phyloP scores from a whole-genome alignment of 163 green algal species.

The Scenedesmus sp. region DNA sequence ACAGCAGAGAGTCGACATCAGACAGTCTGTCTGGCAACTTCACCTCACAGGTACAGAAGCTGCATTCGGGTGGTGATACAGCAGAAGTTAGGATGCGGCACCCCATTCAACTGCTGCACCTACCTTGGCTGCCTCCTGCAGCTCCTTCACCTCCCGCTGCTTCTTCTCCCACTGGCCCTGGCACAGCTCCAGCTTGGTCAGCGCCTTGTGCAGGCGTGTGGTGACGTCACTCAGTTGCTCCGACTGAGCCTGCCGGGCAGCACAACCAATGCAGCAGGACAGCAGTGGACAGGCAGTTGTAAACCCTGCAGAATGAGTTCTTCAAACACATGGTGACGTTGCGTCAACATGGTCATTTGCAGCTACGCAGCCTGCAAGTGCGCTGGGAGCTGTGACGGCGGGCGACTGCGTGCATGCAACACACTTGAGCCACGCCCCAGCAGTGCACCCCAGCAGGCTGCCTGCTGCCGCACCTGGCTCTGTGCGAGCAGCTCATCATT shows the following conservation, averaged over 20 bases:
- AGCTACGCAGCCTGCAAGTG: background rate
- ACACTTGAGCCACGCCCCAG: background rate
- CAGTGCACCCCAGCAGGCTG: background rate
- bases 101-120: background rate
- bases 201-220: slow-evolving; percentile 11
- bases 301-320: background rate
- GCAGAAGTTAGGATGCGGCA: background rate
- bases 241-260: background rate
- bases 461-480: slow-evolving; percentile 15
- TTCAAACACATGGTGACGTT: no score
- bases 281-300: background rate
- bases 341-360: background rate
- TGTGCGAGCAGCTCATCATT: slow-evolving; percentile 41
- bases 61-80: background rate
- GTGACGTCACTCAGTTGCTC: slow-evolving; percentile 13
- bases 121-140: slow-evolving; percentile 36
- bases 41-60: no score
- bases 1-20: no score
- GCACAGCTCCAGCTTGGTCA: slow-evolving; percentile 43
- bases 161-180: slow-evolving; percentile 35
- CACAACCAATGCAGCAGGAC: background rate
- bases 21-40: no score
- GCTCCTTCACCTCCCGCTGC: slow-evolving; percentile 23
- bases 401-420: background rate
- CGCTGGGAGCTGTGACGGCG: background rate